phyloP scores from a whole-genome alignment of 202 grass and related monocot genomes.

The Carex sylvatica region DNA sequence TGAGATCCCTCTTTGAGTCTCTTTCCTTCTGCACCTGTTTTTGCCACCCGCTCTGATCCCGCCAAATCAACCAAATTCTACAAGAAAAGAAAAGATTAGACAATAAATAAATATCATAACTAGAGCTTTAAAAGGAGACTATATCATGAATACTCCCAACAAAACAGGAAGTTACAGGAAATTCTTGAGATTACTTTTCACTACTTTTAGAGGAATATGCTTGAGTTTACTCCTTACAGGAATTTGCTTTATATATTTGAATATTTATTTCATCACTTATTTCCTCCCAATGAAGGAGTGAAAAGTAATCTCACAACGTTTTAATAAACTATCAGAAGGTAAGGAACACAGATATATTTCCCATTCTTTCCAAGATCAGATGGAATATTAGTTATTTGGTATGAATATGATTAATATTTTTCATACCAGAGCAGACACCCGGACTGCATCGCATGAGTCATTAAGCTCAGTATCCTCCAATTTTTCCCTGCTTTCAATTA shows the following conservation, averaged over 20 bases:
- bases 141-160: neutral
- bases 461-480: constrained; percentile 46
- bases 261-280: neutral
- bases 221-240: neutral
- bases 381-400: neutral
- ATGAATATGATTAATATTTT: neutral
- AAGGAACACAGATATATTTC: neutral
- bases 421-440: constrained; percentile 82
- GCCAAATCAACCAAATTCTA: constrained; percentile 98
- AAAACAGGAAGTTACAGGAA: neutral
- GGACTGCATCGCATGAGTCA: constrained; percentile 83
- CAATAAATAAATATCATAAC: constrained; percentile 24
- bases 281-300: neutral
- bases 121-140: constrained; percentile 8
- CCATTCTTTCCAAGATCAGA: neutral
- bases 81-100: constrained; percentile 22
- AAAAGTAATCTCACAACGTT: neutral
- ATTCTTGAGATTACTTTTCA: too few species aligned
- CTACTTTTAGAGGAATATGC: neutral
- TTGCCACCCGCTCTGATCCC: constrained; percentile 88
- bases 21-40: constrained; percentile 92
- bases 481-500: constrained; percentile 84
- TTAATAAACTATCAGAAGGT: neutral
- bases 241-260: neutral
- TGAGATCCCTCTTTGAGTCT: constrained; percentile 96